Base-by-base conservation (phyloP, 164 flowering plant genomes). In the Stephania cephalantha region DNA sequence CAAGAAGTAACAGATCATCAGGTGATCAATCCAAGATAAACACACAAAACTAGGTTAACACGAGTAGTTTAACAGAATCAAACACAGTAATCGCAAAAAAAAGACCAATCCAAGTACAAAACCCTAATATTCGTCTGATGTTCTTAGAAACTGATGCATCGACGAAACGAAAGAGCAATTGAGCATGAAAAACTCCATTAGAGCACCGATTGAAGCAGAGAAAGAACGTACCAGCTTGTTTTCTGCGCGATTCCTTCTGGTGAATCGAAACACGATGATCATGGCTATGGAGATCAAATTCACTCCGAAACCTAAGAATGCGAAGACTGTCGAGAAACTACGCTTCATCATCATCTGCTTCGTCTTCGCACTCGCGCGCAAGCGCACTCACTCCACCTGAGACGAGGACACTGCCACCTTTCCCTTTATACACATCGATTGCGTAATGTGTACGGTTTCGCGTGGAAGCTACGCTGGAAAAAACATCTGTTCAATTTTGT, bases 301-400 rank as follows among this genome's bases (percentile, higher is more conserved):
- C n/a, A 72, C 84, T 70, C 89, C 91, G 65, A 87, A 87, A 76
- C 90, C 93, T 35, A 93, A 85, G 22, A 90, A 83, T 68, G 97
- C 91, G 74, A 68, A 12, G 64, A 63, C 20, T 5, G 75, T 83
- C 82, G 87, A 89, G 86, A 87, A 79, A 79, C 82, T 70, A 69
- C 31, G 68, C 42, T 2, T 35, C 42, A 4, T 35, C 42, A 35
- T 35, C 42, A 35, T 35, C 42, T 35, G 42, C 42, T 35, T 35
- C 1, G 4, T 35, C 42, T 35, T 35, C 42, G 2, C 42, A 35
- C 42, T 35, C 42, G 42, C 42, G 42, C 42, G 4, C 42, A 35
- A 35, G 3, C 42, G 42, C 42, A 35, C 42, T 35, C 42, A 35
- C 42, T 35, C 42, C 42, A 35, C 42, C 42, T 35, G 42, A 35